phyloP scores from a whole-genome alignment of 148 eudicot genomes.

The Mesembryanthemum crystallinum region DNA sequence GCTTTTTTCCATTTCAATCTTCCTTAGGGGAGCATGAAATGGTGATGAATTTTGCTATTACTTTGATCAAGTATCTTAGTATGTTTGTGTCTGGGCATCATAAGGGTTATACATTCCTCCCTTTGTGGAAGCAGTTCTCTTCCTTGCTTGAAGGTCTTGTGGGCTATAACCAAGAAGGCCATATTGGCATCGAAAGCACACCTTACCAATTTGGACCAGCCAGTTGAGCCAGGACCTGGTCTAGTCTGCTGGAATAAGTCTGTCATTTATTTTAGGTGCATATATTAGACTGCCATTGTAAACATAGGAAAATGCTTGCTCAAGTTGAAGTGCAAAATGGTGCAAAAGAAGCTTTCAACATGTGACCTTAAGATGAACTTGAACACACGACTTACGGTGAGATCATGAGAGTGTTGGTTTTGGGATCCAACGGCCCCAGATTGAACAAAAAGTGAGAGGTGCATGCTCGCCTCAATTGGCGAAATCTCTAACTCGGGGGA shows the following conservation, averaged over 20 bases:
- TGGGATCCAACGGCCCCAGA: too few relatives aligned
- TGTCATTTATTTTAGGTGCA: too few relatives aligned
- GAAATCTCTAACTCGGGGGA: too few relatives aligned
- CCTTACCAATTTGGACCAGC: background rate
- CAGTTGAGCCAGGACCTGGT: background rate
- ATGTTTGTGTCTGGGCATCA: background rate
- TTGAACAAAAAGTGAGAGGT: too few relatives aligned
- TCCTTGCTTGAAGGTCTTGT: background rate
- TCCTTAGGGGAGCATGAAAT: background rate
- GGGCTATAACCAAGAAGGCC: conserved; percentile 1
- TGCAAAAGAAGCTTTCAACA: background rate
- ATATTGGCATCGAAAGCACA: background rate
- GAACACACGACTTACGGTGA: background rate
- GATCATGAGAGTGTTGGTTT: too few relatives aligned
- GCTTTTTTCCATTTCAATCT: background rate
- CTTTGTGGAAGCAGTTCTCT: background rate
- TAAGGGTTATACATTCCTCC: background rate
- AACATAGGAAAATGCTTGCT: background rate
- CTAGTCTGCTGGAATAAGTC: background rate
- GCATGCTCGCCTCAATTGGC: too few relatives aligned
- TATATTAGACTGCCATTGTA: too few relatives aligned
- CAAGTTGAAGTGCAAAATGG: background rate
- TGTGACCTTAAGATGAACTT: background rate
- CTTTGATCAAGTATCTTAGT: background rate
- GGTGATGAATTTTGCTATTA: background rate